phyloP scores from a whole-genome alignment of 1,139 yeast genomes.

The Candida sp. region DNA sequence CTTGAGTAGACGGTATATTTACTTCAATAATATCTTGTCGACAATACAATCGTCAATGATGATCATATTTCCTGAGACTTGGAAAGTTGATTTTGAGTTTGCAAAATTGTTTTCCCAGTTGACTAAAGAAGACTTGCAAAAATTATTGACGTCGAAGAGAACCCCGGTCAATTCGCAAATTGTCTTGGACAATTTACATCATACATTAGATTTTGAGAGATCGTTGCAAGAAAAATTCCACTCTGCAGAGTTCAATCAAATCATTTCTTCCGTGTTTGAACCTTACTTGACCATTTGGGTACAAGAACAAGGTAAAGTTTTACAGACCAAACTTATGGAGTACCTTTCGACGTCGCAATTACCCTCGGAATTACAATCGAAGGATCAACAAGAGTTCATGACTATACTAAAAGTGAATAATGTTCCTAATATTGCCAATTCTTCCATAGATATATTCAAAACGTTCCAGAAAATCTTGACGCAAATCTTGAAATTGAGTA shows the following conservation, averaged over 20 bases:
- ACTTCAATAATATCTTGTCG: constrained; percentile 68
- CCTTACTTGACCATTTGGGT: constrained; percentile 87
- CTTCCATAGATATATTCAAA: constrained; percentile 85
- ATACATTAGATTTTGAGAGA: constrained; percentile 68
- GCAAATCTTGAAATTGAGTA: constrained; percentile 74
- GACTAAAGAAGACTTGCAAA: constrained; percentile 63
- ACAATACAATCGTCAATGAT: constrained; percentile 53
- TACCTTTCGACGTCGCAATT: constrained; percentile 50
- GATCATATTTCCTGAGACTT: constrained; percentile 59
- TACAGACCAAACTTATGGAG: constrained; percentile 60
- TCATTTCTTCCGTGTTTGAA: constrained; percentile 74
- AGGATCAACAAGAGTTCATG: constrained; percentile 22
- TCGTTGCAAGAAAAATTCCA: constrained; percentile 59
- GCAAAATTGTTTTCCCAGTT: constrained; percentile 62
- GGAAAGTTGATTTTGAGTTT: constrained; percentile 69
- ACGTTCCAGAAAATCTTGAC: constrained; percentile 67
- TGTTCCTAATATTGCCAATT: constrained; percentile 63
- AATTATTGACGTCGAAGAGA: constrained; percentile 18
- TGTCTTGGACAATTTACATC: constrained; percentile 42
- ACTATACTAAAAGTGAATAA: constrained; percentile 37
- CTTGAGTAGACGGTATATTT: constrained; percentile 74
- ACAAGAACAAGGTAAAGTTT: constrained; percentile 69
- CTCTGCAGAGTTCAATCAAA: constrained; percentile 39
- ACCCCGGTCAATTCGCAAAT: constrained; percentile 47
- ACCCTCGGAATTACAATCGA: constrained; percentile 31